Evolutionary conservation across 2,329 filamentous ascomycete genomes (phyloP).

Genomic region (Gnomoniopsis smithogilvyi): DNA sequence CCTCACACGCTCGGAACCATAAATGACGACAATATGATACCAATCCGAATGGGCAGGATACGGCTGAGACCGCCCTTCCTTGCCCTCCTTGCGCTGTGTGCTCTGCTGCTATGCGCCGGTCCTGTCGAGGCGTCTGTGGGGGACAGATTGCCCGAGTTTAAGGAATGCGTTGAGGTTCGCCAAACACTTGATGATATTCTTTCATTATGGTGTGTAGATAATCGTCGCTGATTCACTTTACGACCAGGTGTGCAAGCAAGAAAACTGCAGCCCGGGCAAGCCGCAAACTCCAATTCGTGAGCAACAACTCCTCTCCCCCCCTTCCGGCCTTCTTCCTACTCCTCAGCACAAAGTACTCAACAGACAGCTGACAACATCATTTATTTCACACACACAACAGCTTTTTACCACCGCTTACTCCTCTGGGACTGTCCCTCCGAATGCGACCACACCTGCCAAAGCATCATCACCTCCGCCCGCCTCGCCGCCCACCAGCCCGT

Average conservation of each 20-base stretch:
- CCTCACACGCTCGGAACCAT: not conserved
- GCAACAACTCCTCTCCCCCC: slow-evolving; percentile 29
- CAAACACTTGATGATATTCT: not conserved
- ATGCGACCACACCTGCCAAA: slow-evolving; percentile 98
- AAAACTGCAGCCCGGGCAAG: slow-evolving; percentile 72
- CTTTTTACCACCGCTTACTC: slow-evolving; percentile 79
- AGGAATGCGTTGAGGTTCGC: slow-evolving; percentile 75
- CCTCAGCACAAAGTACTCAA: too few relatives aligned
- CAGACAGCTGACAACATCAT: not conserved
- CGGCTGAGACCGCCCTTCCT: slow-evolving; percentile 23
- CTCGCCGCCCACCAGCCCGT: slow-evolving; percentile 63
- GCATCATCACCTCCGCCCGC: slow-evolving; percentile 76
- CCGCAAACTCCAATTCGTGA: slow-evolving; percentile 65
- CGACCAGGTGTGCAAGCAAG: slow-evolving; percentile 69
- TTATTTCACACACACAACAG: slow-evolving; percentile 72
- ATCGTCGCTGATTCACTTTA: not conserved
- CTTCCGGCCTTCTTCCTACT: not conserved
- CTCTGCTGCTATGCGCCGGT: slow-evolving; percentile 37
- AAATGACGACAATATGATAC: slow-evolving; percentile 26
- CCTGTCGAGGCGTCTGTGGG: slow-evolving; percentile 70
- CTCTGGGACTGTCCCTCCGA: slow-evolving; percentile 90
- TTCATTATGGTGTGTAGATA: not conserved
- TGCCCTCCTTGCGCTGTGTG: slow-evolving; percentile 31
- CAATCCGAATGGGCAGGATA: slow-evolving; percentile 30
- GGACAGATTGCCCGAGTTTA: slow-evolving; percentile 84